phyloP scores from a whole-genome alignment of 225 moss, liverwort and hornwort species.

The Antitrichia curtipendula region DNA sequence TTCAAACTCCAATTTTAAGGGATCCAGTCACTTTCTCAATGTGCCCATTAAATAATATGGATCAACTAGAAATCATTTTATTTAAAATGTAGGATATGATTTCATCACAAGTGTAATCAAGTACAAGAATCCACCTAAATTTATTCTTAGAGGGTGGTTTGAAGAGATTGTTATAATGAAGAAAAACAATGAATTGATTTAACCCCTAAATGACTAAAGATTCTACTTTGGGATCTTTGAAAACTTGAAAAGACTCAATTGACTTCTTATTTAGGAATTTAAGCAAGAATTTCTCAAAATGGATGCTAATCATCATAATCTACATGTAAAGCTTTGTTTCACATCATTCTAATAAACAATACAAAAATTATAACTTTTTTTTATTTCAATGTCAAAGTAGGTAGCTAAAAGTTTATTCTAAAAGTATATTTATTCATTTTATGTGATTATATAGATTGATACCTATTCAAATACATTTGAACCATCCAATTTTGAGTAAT shows the following conservation, averaged over 20 bases:
- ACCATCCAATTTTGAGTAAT: not conserved
- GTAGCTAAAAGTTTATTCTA: not conserved
- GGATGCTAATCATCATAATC: not conserved
- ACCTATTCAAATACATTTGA: no score
- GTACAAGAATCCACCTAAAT: not conserved
- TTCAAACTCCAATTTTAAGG: not conserved
- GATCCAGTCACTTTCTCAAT: not conserved
- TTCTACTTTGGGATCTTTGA: not conserved
- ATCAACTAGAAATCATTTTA: not conserved
- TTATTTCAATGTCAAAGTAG: not conserved
- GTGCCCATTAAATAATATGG: fast-evolving
- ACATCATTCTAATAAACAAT: fast-evolving
- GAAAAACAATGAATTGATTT: not conserved
- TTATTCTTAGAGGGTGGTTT: not conserved
- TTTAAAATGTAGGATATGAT: not conserved
- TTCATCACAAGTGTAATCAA: not conserved
- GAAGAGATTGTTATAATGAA: not conserved
- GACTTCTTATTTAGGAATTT: not conserved
- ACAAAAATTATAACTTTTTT: not conserved
- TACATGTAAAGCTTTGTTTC: not conserved
- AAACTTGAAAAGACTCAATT: fast-evolving
- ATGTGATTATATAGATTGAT: no score
- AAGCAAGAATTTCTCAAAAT: fast-evolving
- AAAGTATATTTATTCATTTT: not conserved
- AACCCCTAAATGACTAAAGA: not conserved